Base-by-base conservation (phyloP, 805 yeast species). In the Diddensiella santjacobensis region DNA sequence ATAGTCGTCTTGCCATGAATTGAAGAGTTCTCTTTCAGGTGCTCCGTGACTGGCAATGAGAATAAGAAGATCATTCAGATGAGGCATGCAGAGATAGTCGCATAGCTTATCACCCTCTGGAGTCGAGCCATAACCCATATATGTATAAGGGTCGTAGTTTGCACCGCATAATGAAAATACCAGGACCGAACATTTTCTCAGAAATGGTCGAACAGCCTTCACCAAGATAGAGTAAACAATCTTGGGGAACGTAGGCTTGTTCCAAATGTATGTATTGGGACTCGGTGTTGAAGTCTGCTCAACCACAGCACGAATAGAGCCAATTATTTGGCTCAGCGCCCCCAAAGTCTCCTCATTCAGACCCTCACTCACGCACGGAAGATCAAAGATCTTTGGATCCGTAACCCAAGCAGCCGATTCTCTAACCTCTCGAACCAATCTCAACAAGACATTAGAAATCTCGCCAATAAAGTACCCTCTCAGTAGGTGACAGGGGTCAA, bases 121-220 rank as follows among this genome's bases (percentile, higher is more conserved):
- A 13, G 58, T 61, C 0, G 52, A 45, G 3, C 60, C 60, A 19
- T 56, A 54, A 11, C 62, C 54, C 58, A 57, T 52, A 30, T 40
- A 53, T 2, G 59, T 54, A 3, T 65, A 63, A 11, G 71, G 54
- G 15, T 63, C 61, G 5, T 69, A 68, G 3, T 61, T 60, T 37
- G 74, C 70, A 1, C 84, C 81, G 62, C 81, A 78, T 35, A 69
- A 64, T 22, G 79, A 77, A 59, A 65, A 72, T 0, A 80, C 70
- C 56, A 76, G 79, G 4, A 86, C 75, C 4, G 83, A 75, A 13
- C 79, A 69, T 55, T 79, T 75, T 53, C 95, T 71, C 46, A 86
- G 68, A 54, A 82, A 86, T 18, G 89, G 87, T 0, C 84, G 76
- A 5, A 74, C 62, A 1, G 81, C 64, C 56, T 78, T 80, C n/a